Percentiles rank a stretch among this genome's conserved stretches.
phyloP scores from a whole-genome alignment of 139 green algal genomes.

The Tetraselmis striata region DNA sequence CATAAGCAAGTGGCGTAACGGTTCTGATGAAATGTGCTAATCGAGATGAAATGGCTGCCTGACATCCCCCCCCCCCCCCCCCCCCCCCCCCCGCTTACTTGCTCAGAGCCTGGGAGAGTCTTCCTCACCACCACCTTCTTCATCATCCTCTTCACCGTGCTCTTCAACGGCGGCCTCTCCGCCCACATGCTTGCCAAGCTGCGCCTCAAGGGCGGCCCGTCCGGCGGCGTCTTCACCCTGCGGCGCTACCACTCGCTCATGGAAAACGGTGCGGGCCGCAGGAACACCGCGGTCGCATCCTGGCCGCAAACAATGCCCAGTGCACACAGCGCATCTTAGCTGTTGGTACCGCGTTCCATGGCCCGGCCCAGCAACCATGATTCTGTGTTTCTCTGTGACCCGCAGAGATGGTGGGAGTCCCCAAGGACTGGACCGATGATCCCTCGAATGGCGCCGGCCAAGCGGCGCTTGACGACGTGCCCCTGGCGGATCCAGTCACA shows the following conservation, averaged over 20 bases:
- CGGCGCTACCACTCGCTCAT: not conserved
- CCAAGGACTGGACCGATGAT: not conserved
- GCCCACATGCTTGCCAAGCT: conserved; percentile 27
- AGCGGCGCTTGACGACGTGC: not conserved
- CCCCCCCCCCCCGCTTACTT: too few relatives aligned
- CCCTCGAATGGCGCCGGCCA: not conserved
- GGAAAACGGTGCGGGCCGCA: not conserved
- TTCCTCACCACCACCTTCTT: conserved; percentile 49
- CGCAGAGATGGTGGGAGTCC: not conserved
- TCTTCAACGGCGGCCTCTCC: conserved; percentile 44
- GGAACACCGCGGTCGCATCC: too few relatives aligned
- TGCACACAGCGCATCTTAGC: too few relatives aligned
- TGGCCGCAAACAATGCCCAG: too few relatives aligned
- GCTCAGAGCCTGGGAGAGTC: conserved; percentile 5
- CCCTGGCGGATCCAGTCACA: not conserved
- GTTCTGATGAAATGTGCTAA: too few relatives aligned
- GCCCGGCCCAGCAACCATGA: too few relatives aligned
- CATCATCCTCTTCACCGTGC: conserved; percentile 48
- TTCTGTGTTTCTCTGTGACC: too few relatives aligned
- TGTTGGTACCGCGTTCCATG: too few relatives aligned
- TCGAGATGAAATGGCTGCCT: too few relatives aligned
- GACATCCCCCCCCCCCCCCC: too few relatives aligned
- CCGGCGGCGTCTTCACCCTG: not conserved
- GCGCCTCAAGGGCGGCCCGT: conserved; percentile 1
- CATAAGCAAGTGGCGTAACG: too few relatives aligned